A percentile compares a stretch with the other conserved stretches of the same genome.
phyloP scores from a whole-genome alignment of 2,329 filamentous ascomycete genomes.

The Blumeriella jaapii region DNA sequence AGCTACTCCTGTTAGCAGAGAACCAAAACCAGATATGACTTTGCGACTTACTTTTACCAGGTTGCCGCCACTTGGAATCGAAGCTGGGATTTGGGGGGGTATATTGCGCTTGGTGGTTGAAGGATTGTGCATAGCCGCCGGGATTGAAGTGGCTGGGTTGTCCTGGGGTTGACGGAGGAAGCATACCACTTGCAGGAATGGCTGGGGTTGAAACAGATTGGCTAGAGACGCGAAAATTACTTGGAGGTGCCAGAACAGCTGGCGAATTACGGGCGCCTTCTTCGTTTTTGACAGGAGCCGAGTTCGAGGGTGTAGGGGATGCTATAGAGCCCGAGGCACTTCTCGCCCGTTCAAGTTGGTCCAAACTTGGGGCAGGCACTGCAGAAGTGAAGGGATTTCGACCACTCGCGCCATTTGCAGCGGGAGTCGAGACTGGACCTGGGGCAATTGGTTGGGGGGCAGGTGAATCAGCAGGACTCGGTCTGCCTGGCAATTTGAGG shows the following conservation, averaged over 20 bases:
- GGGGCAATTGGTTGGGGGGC: constrained; percentile 37
- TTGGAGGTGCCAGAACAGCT: constrained; percentile 15
- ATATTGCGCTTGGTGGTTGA: constrained; percentile 23
- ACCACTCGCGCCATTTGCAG: constrained; percentile 18
- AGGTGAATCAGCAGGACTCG: constrained; percentile 41
- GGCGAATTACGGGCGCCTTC: constrained; percentile 24
- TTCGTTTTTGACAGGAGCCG: constrained; percentile 30
- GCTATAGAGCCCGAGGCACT: constrained; percentile 24
- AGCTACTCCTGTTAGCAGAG: constrained; percentile 29
- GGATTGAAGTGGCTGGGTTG: constrained; percentile 14
- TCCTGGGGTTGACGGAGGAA: constrained; percentile 23
- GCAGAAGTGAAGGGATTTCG: constrained; percentile 23
- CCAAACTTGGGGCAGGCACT: constrained; percentile 20
- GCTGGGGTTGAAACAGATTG: constrained; percentile 26
- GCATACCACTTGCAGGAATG: constrained; percentile 19
- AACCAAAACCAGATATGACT: constrained; percentile 1
- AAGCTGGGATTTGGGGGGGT: constrained; percentile 28
- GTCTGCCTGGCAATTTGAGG: constrained; percentile 54
- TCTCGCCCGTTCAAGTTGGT: constrained; percentile 23
- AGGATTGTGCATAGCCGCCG: constrained; percentile 23
- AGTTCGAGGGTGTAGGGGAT: constrained; percentile 24
- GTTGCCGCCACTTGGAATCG: constrained; percentile 32
- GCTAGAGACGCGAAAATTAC: constrained; percentile 30
- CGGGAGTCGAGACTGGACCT: constrained; percentile 26
- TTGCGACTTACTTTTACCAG: constrained; percentile 35